Conservation (phyloP, 495 filamentous ascomycete species). For the Penicillium egyptiacum region DNA sequence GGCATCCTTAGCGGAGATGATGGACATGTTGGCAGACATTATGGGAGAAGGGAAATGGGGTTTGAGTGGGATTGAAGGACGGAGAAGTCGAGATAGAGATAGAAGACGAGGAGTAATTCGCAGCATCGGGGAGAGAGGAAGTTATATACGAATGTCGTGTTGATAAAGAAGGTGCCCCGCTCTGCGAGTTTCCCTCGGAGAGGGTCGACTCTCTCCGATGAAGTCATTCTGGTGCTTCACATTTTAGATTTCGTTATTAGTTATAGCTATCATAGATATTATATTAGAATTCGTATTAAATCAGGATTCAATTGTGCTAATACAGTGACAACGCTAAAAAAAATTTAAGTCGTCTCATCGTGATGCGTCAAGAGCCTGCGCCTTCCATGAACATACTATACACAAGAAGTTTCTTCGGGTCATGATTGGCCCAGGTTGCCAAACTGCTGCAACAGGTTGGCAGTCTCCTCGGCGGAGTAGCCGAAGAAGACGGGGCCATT, state of each 20-base stretch:
- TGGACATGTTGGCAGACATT: conserved; percentile 42
- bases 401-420: conserved; percentile 7
- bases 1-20: conserved; percentile 45
- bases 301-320: background rate
- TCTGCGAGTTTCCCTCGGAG: conserved; percentile 34
- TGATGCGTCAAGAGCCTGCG: conserved; percentile 16
- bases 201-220: conserved; percentile 14
- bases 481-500: conserved; percentile 89
- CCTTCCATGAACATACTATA: conserved; percentile 14
- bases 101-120: conserved; percentile 30
- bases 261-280: background rate
- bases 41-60: conserved; percentile 11
- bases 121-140: conserved; percentile 26
- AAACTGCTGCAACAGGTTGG: conserved; percentile 63
- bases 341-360: conserved; percentile 21
- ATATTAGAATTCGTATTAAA: background rate
- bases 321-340: conserved; percentile 3
- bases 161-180: conserved; percentile 18
- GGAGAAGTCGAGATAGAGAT: conserved; percentile 24
- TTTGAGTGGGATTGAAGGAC: conserved; percentile 7
- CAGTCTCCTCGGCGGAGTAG: conserved; percentile 76
- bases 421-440: conserved; percentile 18
- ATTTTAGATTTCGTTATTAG: background rate
- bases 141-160: conserved; percentile 11
- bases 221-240: conserved; percentile 7